Conservation (phyloP, 257 asterid species). For the Solanum stenotomum region DNA sequence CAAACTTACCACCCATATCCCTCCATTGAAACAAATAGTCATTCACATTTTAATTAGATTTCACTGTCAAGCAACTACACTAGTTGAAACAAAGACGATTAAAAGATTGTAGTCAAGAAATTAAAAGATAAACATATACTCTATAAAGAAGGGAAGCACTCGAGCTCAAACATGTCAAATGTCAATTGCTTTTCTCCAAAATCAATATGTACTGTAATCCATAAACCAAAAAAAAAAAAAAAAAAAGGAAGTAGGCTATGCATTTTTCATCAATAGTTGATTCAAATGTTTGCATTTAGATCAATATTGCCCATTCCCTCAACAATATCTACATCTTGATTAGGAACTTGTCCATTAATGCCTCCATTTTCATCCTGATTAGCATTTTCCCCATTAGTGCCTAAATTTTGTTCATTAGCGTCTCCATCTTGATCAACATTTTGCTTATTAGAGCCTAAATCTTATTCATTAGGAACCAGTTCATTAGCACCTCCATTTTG, state of each 20-base stretch:
- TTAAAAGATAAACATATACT: too few species aligned
- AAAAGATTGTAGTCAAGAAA: not conserved
- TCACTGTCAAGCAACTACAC: not conserved
- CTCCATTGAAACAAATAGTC: too few species aligned
- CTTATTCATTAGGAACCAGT: not conserved
- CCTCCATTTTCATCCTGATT: too few species aligned
- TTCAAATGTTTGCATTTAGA: too few species aligned
- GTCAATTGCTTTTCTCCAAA: not conserved
- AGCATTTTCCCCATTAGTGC: not conserved
- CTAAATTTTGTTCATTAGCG: not conserved
- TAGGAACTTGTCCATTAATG: too few species aligned
- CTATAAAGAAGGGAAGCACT: not conserved
- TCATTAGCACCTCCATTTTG: not conserved
- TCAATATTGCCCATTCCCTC: too few species aligned
- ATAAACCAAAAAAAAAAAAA: not conserved
- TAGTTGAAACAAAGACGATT: not conserved
- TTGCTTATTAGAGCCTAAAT: too few species aligned
- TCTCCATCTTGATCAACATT: not conserved
- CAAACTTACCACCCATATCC: too few species aligned
- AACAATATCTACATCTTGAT: too few species aligned
- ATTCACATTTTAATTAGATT: too few species aligned
- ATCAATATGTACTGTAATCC: not conserved
- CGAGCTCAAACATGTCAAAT: not conserved
- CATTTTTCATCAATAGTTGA: too few species aligned
- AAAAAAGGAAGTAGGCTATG: too few species aligned